A percentile compares a stretch with the other conserved stretches of the same genome.
Conservation (phyloP, 2,329 filamentous ascomycete species). For the Fusarium liriodendri region DNA sequence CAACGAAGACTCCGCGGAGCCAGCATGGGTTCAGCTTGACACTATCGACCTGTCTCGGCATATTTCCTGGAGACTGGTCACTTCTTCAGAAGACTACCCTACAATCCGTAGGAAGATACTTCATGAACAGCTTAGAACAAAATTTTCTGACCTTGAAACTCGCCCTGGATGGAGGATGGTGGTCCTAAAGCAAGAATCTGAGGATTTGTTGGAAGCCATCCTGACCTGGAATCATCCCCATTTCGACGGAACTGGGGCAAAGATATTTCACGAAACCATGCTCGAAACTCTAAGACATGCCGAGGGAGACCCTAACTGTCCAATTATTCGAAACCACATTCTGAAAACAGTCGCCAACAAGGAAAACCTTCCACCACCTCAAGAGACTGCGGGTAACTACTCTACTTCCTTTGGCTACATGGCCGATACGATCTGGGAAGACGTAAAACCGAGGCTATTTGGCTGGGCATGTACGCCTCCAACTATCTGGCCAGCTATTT, state of each 20-base stretch:
- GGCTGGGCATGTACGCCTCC: constrained; percentile 3
- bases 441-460: constrained; percentile 6
- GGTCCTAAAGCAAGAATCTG: not conserved
- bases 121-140: constrained; percentile 11
- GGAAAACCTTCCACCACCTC: not conserved
- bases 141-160: constrained; percentile 19
- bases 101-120: not conserved
- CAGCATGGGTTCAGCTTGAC: constrained; percentile 24
- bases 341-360: not conserved
- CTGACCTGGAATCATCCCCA: constrained; percentile 25
- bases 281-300: not conserved
- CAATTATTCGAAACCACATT: not conserved
- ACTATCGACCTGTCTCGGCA: constrained; percentile 31
- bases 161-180: constrained; percentile 12
- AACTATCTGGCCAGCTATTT: constrained; percentile 1
- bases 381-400: not conserved
- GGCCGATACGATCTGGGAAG: constrained; percentile 19
- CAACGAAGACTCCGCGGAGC: constrained; percentile 17
- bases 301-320: not conserved
- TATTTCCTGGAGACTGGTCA: constrained; percentile 29
- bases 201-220: constrained; percentile 15
- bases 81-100: not conserved
- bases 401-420: constrained; percentile 5
- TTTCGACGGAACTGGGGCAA: not conserved
- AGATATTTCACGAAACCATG: not conserved